Evolutionary conservation across 1,284 basidiomycete species (phyloP).

Genomic region (Leccinum proliferum): DNA sequence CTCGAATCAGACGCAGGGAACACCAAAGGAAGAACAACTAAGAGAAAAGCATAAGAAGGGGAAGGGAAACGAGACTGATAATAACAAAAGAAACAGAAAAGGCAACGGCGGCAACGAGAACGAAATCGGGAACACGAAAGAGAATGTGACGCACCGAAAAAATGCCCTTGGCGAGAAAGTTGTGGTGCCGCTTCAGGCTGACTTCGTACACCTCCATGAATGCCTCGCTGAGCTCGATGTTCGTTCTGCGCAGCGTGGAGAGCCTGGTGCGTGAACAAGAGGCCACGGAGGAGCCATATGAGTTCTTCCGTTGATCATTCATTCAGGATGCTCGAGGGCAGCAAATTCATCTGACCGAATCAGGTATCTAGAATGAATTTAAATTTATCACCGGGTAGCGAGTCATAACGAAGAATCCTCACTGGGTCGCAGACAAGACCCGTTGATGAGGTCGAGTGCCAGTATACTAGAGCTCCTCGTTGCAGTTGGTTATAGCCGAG

Average conservation of each 20-base stretch:
- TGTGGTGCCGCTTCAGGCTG: conserved; percentile 85
- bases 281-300: conserved; percentile 87
- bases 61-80: not conserved
- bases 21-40: not conserved
- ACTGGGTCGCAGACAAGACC: too few species aligned
- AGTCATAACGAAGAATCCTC: too few species aligned
- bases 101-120: not conserved
- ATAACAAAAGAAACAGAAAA: not conserved
- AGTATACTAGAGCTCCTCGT: too few species aligned
- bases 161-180: conserved; percentile 80
- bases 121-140: not conserved
- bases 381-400: too few species aligned
- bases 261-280: conserved; percentile 88
- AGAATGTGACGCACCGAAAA: conserved; percentile 63
- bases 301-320: conserved; percentile 90
- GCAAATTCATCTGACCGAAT: too few species aligned
- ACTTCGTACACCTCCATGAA: conserved; percentile 84
- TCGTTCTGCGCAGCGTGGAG: conserved; percentile 65
- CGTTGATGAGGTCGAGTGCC: too few species aligned
- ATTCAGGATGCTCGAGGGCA: conserved; percentile 47
- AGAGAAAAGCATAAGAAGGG: not conserved
- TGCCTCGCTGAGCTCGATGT: conserved; percentile 67
- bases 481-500: too few species aligned
- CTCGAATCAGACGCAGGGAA: not conserved
- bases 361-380: too few species aligned